These are phyloP conservation scores for Mimosa bimucronata DNA, from an alignment of 306 rosid species.

Conservation along the genomic window DNA sequence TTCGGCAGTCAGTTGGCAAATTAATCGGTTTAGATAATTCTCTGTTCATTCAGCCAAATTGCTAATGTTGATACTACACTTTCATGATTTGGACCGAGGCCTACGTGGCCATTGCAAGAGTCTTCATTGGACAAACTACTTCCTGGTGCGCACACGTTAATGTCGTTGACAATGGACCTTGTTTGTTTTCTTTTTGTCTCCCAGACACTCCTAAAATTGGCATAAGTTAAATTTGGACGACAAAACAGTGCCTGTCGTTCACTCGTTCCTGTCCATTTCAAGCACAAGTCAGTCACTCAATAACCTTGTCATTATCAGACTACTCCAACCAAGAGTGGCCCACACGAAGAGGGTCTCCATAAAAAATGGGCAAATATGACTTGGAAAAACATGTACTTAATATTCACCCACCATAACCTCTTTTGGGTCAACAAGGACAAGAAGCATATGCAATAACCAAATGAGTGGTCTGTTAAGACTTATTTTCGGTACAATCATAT, in stretches of 20 bases:
- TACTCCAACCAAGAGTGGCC: background rate
- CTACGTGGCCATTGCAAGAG: background rate
- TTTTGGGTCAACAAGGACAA: background rate
- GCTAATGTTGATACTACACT: background rate
- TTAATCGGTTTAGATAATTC: background rate
- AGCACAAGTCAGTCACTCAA: background rate
- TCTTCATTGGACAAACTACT: background rate
- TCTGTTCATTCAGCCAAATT: background rate
- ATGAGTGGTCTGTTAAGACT: background rate
- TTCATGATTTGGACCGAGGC: background rate
- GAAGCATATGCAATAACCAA: background rate
- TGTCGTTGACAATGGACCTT: slow-evolving; percentile 14
- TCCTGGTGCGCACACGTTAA: background rate
- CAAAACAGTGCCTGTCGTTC: background rate
- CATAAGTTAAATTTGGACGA: background rate
- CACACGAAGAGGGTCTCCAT: background rate
- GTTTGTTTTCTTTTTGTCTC: background rate
- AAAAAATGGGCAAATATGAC: background rate
- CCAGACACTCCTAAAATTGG: background rate
- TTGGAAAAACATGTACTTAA: slow-evolving; percentile 2
- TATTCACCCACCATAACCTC: background rate
- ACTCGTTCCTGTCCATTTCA: background rate
- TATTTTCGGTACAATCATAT: background rate
- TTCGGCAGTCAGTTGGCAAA: background rate
- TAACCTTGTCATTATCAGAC: background rate